These are phyloP conservation scores for Zymoseptoria ardabiliae DNA, from an alignment of 2,329 filamentous ascomycete species.

Conservation along the genomic window DNA sequence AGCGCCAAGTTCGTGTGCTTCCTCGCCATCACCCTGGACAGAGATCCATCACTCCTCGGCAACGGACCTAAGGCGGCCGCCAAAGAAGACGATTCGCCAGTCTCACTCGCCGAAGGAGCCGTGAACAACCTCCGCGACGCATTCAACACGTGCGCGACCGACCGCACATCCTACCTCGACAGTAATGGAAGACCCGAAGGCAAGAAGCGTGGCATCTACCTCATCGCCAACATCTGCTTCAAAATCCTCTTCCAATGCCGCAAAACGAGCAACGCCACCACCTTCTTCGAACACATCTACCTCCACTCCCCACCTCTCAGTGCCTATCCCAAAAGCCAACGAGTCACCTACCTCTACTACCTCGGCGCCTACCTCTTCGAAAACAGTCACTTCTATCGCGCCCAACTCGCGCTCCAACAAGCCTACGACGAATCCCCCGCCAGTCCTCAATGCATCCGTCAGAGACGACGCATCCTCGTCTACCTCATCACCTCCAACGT, in stretches of 20 bases:
- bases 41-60: constrained; percentile 67
- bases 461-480: constrained; percentile 72
- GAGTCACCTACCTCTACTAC: constrained; percentile 91
- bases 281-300: constrained; percentile 83
- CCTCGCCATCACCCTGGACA: constrained; percentile 77
- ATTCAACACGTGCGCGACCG: constrained; percentile 82
- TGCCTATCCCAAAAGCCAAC: constrained; percentile 76
- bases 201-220: constrained; percentile 81
- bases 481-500: constrained; percentile 79
- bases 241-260: constrained; percentile 83
- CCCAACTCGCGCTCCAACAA: constrained; percentile 65
- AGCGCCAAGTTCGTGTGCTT: constrained; percentile 73
- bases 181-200: constrained; percentile 63
- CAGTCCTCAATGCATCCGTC: constrained; percentile 45
- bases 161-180: constrained; percentile 55
- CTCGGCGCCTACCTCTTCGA: constrained; percentile 84
- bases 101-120: constrained; percentile 77
- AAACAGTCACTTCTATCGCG: constrained; percentile 73
- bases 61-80: constrained; percentile 38
- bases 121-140: constrained; percentile 85
- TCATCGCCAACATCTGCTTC: constrained; percentile 83
- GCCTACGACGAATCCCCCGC: constrained; percentile 69
- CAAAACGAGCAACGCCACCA: constrained; percentile 74
- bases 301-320: constrained; percentile 73
- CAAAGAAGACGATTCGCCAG: constrained; percentile 51